These are phyloP conservation scores for Pythium plurisporium DNA, from an alignment of 352 stramenopile genomes.

Conservation along the genomic window DNA sequence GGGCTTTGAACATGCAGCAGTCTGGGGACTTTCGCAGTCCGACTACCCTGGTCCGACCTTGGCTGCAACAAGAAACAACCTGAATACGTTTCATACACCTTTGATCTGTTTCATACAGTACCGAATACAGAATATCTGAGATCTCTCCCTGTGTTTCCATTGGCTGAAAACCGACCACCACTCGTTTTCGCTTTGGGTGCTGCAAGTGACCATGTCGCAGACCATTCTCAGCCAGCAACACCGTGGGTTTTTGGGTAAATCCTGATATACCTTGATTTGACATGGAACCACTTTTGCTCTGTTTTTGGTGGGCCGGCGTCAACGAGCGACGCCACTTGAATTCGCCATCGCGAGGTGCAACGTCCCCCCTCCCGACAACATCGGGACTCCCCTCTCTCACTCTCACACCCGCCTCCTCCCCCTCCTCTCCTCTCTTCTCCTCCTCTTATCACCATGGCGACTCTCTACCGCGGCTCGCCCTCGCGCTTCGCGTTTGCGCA, in stretches of 20 bases:
- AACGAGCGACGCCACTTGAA: conserved; percentile 14
- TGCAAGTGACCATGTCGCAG: conserved; percentile 7
- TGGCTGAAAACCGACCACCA: conserved; percentile 17
- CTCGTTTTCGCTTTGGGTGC: conserved; percentile 9
- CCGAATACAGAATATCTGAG: too few species aligned
- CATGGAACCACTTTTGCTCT: too few species aligned
- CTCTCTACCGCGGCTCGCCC: conserved; percentile 62
- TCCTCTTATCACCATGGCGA: conserved; percentile 34
- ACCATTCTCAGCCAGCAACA: conserved; percentile 4
- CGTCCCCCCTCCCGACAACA: neutral
- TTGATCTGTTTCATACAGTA: neutral
- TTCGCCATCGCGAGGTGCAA: conserved; percentile 20
- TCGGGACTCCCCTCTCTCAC: neutral
- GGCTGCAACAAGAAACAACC: neutral
- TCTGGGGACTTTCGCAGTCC: too few species aligned
- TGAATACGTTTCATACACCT: neutral
- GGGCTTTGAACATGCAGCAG: conserved; percentile 5
- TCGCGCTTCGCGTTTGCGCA: conserved; percentile 62
- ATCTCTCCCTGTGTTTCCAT: conserved; percentile 8
- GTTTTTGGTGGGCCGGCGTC: neutral
- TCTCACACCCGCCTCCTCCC: neutral
- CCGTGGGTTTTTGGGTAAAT: conserved; percentile 12
- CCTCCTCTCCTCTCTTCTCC: neutral
- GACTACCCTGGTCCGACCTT: conserved; percentile 7
- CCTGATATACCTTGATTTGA: conserved; percentile 16